These are phyloP conservation scores for Physocladia obscura DNA, from an alignment of 192 early-diverging fungal species.

Conservation along the genomic window DNA sequence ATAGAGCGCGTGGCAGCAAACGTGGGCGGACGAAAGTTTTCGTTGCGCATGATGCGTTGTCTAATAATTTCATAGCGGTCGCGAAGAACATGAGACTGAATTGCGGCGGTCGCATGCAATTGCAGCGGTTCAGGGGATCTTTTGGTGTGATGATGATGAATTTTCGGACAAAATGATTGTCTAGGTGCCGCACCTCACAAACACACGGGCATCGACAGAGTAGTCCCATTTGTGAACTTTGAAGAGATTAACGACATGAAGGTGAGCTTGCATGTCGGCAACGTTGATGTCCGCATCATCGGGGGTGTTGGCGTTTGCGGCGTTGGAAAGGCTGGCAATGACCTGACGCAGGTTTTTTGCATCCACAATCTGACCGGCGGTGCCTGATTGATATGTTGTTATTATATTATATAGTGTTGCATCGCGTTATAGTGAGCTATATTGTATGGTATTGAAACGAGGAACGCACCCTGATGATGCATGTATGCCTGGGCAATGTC, in stretches of 20 bases:
- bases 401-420: too few relatives aligned
- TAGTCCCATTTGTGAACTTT: constrained; percentile 69
- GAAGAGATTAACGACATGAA: constrained; percentile 76
- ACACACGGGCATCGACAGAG: constrained; percentile 63
- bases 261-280: constrained; percentile 50
- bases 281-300: not conserved
- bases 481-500: constrained; percentile 70
- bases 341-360: constrained; percentile 48
- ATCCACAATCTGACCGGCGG: constrained; percentile 33
- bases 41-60: constrained; percentile 79
- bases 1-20: constrained; percentile 46
- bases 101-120: constrained; percentile 60
- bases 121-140: constrained; percentile 20
- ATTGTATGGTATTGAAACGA: not conserved
- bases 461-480: constrained; percentile 64
- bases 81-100: constrained; percentile 67
- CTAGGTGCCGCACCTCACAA: constrained; percentile 58
- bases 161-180: not conserved
- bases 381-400: constrained; percentile 24
- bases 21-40: constrained; percentile 69
- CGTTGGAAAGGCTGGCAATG: constrained; percentile 49
- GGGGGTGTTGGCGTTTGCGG: constrained; percentile 13
- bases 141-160: not conserved
- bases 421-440: not conserved
- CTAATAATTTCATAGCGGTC: constrained; percentile 78